A percentile compares a stretch with the other conserved stretches of the same genome.
phyloP scores from a whole-genome alignment of 768 basidiomycete genomes.

The Suillus decipiens region DNA sequence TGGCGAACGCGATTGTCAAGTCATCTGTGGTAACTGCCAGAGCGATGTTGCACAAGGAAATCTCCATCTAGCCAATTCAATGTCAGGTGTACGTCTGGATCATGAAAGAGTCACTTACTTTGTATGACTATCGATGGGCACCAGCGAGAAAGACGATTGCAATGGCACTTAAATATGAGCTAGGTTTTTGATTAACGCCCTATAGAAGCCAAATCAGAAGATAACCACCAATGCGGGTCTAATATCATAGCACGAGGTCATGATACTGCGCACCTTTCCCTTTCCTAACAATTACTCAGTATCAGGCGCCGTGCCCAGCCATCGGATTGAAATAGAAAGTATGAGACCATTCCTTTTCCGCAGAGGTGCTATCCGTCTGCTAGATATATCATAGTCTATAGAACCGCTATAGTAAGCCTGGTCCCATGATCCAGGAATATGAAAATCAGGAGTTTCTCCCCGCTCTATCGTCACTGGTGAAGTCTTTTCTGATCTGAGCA shows the following conservation, averaged over 20 bases:
- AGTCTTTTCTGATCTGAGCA: constrained; percentile 23
- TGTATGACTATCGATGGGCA: not conserved
- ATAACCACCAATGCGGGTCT: not conserved
- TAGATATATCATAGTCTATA: constrained; percentile 12
- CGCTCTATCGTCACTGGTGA: constrained; percentile 23
- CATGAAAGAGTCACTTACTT: constrained; percentile 3
- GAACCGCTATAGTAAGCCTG: constrained; percentile 29
- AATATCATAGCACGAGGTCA: not conserved
- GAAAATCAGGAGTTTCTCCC: constrained; percentile 17
- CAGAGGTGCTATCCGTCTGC: constrained; percentile 8
- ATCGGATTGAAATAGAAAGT: not conserved
- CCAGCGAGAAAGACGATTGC: not conserved
- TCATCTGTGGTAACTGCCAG: constrained; percentile 32
- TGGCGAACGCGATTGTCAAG: constrained; percentile 33
- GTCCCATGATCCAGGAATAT: constrained; percentile 22
- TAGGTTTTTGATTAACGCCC: not conserved
- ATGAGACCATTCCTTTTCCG: constrained; percentile 53
- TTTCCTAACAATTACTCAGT: not conserved
- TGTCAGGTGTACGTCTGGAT: not conserved
- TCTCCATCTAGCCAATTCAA: constrained; percentile 29
- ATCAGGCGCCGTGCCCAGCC: not conserved
- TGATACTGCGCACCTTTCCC: not conserved
- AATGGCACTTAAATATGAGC: not conserved
- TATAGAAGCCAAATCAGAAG: not conserved
- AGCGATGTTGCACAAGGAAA: constrained; percentile 36